Conservation (phyloP, 805 yeast species). For the Wickerhamiella nectarea region DNA sequence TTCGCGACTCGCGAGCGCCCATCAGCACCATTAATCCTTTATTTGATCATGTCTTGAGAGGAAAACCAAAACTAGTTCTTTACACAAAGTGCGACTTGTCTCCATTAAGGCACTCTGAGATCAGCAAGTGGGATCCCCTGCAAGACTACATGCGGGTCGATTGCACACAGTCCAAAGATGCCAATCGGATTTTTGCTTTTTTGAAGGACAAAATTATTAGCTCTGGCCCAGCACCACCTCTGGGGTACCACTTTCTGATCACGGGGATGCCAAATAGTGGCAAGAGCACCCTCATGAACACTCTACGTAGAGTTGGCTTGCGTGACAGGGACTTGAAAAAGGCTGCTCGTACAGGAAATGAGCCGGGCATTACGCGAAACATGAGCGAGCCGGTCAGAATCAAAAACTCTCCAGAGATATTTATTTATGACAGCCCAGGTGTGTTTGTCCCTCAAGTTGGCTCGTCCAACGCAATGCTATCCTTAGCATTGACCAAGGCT, state of each 20-base stretch:
- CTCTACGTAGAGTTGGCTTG: slow-evolving; percentile 39
- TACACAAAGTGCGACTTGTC: slow-evolving; percentile 68
- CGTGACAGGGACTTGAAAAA: slow-evolving; percentile 27
- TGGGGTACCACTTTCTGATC: slow-evolving; percentile 64
- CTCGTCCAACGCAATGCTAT: slow-evolving; percentile 55
- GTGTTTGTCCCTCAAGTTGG: slow-evolving; percentile 67
- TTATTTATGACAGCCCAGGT: slow-evolving; percentile 85
- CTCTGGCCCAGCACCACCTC: slow-evolving; percentile 61
- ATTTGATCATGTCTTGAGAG: slow-evolving; percentile 51
- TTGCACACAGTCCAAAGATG: slow-evolving; percentile 39
- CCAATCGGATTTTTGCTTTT: slow-evolving; percentile 35
- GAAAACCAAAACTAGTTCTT: slow-evolving; percentile 43
- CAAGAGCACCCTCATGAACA: slow-evolving; percentile 74
- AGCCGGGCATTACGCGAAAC: slow-evolving; percentile 78
- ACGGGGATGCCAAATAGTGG: slow-evolving; percentile 99
- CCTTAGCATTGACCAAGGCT: slow-evolving; percentile 60
- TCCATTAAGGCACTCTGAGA: slow-evolving; percentile 28
- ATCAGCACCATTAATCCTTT: slow-evolving; percentile 65
- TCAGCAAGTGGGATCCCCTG: slow-evolving; percentile 39
- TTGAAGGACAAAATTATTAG: slow-evolving; percentile 32
- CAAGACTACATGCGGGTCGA: slow-evolving; percentile 44
- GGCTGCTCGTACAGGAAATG: slow-evolving; percentile 74
- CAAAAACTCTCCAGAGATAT: slow-evolving; percentile 42
- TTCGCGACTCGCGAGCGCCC: slow-evolving; percentile 86
- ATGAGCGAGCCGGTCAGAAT: slow-evolving; percentile 66